phyloP scores from a whole-genome alignment of 2,329 filamentous ascomycete genomes.

The Botrytis fabae region DNA sequence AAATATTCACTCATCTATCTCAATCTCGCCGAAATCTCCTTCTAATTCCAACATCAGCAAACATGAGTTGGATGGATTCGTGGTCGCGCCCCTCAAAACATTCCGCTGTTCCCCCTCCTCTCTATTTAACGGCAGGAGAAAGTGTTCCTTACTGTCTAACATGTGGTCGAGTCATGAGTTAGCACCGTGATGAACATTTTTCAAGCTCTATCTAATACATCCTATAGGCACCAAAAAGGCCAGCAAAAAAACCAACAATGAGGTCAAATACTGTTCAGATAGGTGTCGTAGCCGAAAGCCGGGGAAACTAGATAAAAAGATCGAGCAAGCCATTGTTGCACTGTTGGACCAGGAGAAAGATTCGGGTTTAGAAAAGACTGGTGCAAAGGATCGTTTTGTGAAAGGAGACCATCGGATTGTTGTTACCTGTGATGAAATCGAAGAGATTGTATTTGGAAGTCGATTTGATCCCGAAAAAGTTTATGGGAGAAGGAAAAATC shows the following conservation, averaged over 20 bases:
- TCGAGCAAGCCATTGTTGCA: constrained; percentile 51
- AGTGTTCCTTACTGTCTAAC: constrained; percentile 20
- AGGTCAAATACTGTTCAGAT: constrained; percentile 57
- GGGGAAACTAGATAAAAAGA: constrained; percentile 50
- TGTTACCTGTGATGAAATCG: constrained; percentile 51
- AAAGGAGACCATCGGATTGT: constrained; percentile 55
- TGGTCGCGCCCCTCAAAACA: constrained; percentile 21
- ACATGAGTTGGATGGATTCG: constrained; percentile 24
- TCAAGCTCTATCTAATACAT: constrained; percentile 1
- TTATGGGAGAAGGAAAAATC: constrained; percentile 49
- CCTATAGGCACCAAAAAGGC: constrained; percentile 17
- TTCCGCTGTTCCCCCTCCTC: constrained; percentile 19
- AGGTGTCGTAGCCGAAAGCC: constrained; percentile 55
- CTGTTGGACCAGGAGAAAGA: constrained; percentile 42
- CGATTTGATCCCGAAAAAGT: constrained; percentile 48
- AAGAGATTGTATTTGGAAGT: constrained; percentile 51
- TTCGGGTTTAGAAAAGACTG: constrained; percentile 33
- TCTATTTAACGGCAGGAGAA: constrained; percentile 21
- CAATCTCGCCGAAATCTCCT: not conserved
- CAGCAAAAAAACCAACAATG: constrained; percentile 18
- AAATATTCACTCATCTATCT: not conserved
- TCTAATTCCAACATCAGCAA: not conserved
- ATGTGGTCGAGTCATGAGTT: constrained; percentile 22
- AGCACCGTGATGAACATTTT: not conserved
- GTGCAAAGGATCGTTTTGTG: constrained; percentile 40